Conservation (phyloP, 169 alveolate species). For the Plasmodium knowlesi region DNA sequence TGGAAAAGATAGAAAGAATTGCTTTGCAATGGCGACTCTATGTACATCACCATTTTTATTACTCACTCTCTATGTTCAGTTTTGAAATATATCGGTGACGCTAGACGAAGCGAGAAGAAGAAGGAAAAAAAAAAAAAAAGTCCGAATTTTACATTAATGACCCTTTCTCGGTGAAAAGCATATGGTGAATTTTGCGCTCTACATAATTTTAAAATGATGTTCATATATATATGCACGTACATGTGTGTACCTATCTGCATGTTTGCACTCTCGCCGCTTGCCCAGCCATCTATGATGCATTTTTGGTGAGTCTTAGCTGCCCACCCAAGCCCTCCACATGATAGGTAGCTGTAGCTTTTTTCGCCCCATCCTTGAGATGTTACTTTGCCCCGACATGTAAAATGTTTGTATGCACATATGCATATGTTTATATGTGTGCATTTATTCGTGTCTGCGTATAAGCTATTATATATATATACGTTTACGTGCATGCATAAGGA, state of each 20-base stretch:
- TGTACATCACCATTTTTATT: background rate
- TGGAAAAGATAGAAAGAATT: background rate
- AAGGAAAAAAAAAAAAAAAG: background rate
- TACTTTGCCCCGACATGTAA: background rate
- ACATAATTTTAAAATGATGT: background rate
- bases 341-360: background rate
- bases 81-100: conserved; percentile 13
- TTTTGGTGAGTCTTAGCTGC: background rate
- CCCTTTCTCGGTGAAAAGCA: background rate
- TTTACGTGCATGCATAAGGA: background rate
- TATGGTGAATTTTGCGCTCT: background rate
- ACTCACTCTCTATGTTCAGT: background rate
- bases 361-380: background rate
- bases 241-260: background rate
- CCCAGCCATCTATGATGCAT: background rate
- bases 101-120: conserved; percentile 1
- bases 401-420: background rate
- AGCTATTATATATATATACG: background rate
- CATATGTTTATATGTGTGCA: background rate
- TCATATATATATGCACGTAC: background rate
- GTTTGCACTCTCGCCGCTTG: background rate
- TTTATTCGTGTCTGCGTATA: background rate
- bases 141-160: background rate
- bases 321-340: background rate
- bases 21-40: background rate